phyloP scores from a whole-genome alignment of 2,329 filamentous ascomycete genomes.

The Penicillium sp. region DNA sequence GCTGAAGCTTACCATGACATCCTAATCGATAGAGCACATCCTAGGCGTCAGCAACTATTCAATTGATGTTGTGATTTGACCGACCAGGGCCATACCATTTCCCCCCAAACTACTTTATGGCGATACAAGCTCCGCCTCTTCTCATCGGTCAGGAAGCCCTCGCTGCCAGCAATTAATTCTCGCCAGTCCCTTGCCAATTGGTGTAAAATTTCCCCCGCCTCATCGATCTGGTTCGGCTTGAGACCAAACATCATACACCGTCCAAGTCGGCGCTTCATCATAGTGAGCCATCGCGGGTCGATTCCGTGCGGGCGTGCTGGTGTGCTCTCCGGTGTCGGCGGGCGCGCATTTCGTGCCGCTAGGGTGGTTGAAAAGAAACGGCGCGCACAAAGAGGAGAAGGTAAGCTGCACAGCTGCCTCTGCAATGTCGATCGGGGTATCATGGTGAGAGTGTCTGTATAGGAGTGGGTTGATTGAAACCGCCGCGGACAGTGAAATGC shows the following conservation, averaged over 20 bases:
- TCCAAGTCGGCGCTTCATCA: constrained; percentile 65
- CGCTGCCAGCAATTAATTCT: constrained; percentile 67
- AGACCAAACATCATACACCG: constrained; percentile 75
- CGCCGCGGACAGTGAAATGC: constrained; percentile 4
- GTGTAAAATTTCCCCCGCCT: constrained; percentile 59
- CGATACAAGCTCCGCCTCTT: constrained; percentile 62
- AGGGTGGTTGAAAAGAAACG: constrained; percentile 24
- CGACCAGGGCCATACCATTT: constrained; percentile 62
- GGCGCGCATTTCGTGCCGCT: constrained; percentile 14
- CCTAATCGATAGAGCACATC: constrained; percentile 29
- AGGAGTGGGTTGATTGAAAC: constrained; percentile 6
- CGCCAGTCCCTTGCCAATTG: constrained; percentile 67
- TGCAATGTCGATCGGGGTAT: constrained; percentile 17
- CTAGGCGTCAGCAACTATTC: constrained; percentile 18
- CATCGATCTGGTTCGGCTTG: constrained; percentile 53
- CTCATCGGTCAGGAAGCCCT: constrained; percentile 68
- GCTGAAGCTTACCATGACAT: constrained; percentile 44
- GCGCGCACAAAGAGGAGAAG: constrained; percentile 2
- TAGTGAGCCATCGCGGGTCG: constrained; percentile 66
- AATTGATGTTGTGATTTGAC: neutral
- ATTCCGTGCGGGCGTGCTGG: constrained; percentile 29
- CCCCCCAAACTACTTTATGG: constrained; percentile 75
- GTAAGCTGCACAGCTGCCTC: constrained; percentile 18
- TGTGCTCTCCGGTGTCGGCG: constrained; percentile 11
- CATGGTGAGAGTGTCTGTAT: constrained; percentile 21